Percentiles rank a stretch among this genome's conserved stretches.
phyloP scores from a whole-genome alignment of 805 yeast species.

The Schwanniomyces vanrijiae region DNA sequence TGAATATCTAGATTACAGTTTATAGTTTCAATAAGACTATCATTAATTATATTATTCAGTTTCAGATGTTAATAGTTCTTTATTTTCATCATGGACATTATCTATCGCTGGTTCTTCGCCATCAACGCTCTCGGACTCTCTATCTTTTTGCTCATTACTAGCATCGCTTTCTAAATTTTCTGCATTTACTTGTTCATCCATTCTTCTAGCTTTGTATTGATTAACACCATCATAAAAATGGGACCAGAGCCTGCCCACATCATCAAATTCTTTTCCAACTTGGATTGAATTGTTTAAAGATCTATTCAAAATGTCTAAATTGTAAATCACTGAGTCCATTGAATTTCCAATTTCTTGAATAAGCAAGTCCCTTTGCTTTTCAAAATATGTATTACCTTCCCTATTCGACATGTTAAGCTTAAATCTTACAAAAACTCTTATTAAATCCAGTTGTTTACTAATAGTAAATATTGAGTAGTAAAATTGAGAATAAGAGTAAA shows the following conservation, averaged over 20 bases:
- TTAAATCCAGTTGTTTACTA: background rate
- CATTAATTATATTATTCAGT: background rate
- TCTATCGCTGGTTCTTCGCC: background rate
- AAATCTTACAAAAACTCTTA: background rate
- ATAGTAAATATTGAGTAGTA: background rate
- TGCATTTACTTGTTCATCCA: background rate
- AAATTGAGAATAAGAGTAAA: background rate
- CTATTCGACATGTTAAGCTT: background rate
- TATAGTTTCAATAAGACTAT: no score
- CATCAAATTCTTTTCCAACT: conserved; percentile 75
- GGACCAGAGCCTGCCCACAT: conserved; percentile 69
- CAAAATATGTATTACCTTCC: conserved; percentile 39
- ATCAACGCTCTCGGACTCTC: background rate
- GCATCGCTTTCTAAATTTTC: conserved; percentile 75
- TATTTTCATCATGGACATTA: background rate
- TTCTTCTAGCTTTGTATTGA: conserved; percentile 14
- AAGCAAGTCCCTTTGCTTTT: conserved; percentile 57
- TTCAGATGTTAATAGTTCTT: background rate
- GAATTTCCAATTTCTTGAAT: conserved; percentile 56
- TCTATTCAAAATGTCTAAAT: conserved; percentile 64
- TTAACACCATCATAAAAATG: conserved; percentile 58
- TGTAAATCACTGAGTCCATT: conserved; percentile 65
- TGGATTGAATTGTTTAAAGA: conserved; percentile 66
- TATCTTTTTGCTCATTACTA: conserved; percentile 13
- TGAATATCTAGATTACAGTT: no score